Evolutionary conservation across 1,139 yeast species (phyloP).

Genomic region (Hanseniaspora gamundiae): DNA sequence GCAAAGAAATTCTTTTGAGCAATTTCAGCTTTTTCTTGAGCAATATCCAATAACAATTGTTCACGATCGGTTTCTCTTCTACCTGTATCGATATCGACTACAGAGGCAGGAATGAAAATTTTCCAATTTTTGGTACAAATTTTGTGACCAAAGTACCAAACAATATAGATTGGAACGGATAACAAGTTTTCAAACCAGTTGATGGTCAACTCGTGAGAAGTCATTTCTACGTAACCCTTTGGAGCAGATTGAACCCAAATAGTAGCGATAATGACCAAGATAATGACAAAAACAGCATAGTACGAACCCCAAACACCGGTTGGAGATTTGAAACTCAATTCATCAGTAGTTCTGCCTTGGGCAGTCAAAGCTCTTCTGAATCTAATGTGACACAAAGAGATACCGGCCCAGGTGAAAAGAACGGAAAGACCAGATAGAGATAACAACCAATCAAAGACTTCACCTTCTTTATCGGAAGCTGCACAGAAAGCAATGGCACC

Average conservation of each 20-base stretch:
- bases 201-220: slow-evolving; percentile 26
- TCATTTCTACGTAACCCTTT: slow-evolving; percentile 30
- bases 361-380: slow-evolving; percentile 50
- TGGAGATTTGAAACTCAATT: slow-evolving; percentile 42
- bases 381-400: slow-evolving; percentile 49
- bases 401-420: slow-evolving; percentile 56
- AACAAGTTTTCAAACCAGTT: slow-evolving; percentile 51
- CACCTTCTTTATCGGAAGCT: slow-evolving; percentile 42
- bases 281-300: slow-evolving; percentile 35
- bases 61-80: slow-evolving; percentile 52
- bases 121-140: slow-evolving; percentile 28
- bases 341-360: slow-evolving; percentile 45
- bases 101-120: slow-evolving; percentile 26
- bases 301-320: slow-evolving; percentile 44
- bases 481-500: slow-evolving; percentile 52
- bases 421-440: slow-evolving; percentile 59
- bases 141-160: slow-evolving; percentile 36
- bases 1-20: slow-evolving; percentile 1
- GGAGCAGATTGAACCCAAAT: slow-evolving; percentile 74
- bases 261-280: slow-evolving; percentile 43
- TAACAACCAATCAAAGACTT: slow-evolving; percentile 54
- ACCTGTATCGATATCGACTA: slow-evolving; percentile 39
- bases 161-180: slow-evolving; percentile 47
- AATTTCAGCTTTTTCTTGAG: slow-evolving; percentile 44
- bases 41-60: slow-evolving; percentile 51